Conservation (phyloP, 805 yeast genomes). For the Saccharomycopsis schoenii region DNA sequence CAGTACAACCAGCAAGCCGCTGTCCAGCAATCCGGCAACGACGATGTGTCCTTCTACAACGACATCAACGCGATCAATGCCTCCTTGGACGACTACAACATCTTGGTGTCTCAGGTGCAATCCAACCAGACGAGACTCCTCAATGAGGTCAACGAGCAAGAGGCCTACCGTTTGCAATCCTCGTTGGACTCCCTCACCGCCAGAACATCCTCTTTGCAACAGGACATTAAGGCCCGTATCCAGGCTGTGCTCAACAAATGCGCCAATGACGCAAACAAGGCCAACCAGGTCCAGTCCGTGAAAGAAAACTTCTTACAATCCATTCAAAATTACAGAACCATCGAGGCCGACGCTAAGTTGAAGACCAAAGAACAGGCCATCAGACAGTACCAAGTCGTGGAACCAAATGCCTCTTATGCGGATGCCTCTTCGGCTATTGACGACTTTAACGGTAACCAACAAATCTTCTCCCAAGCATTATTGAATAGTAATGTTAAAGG, state of each 20-base stretch:
- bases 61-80: constrained; percentile 60
- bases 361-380: constrained; percentile 81
- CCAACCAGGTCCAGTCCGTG: constrained; percentile 82
- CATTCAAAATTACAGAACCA: constrained; percentile 77
- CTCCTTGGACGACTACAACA: constrained; percentile 60
- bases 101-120: constrained; percentile 59
- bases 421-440: constrained; percentile 82
- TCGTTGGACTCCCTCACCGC: constrained; percentile 69
- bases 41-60: constrained; percentile 57
- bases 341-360: constrained; percentile 80
- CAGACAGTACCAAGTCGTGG: constrained; percentile 84
- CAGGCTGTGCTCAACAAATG: constrained; percentile 66
- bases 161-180: constrained; percentile 56
- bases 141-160: constrained; percentile 63
- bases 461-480: constrained; percentile 89
- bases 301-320: constrained; percentile 77
- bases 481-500: constrained; percentile 81
- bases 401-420: constrained; percentile 73
- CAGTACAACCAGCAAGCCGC: not conserved
- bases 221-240: constrained; percentile 63
- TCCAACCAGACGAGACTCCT: constrained; percentile 59
- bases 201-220: constrained; percentile 73
- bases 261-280: constrained; percentile 64
- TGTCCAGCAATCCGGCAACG: constrained; percentile 27
- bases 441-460: constrained; percentile 67